phyloP scores from a whole-genome alignment of 2,329 filamentous ascomycete genomes.

The Curvularia sp. region DNA sequence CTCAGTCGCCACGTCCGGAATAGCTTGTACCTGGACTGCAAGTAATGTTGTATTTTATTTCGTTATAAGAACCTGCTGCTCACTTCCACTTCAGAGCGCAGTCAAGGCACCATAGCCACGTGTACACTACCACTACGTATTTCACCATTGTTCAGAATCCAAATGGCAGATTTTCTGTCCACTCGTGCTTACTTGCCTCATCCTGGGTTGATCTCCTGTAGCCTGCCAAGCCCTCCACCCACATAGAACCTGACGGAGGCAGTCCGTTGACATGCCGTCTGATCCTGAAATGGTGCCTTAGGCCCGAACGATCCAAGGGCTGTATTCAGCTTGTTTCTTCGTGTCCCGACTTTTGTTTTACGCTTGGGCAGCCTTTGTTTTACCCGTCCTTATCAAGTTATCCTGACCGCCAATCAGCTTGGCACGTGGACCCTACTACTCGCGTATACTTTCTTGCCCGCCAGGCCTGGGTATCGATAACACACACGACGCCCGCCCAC shows the following conservation, averaged over 20 bases:
- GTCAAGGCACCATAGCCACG: not conserved
- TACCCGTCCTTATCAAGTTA: constrained; percentile 7
- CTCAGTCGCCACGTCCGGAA: not conserved
- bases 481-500: constrained; percentile 20
- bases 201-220: constrained; percentile 24
- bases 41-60: not conserved
- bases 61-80: not conserved
- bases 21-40: constrained; percentile 8
- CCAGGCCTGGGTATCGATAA: constrained; percentile 19
- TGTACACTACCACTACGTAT: not conserved
- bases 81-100: not conserved
- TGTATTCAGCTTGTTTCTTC: not conserved
- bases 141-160: not conserved
- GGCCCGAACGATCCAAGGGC: not conserved
- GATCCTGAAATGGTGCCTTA: not conserved
- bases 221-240: constrained; percentile 21
- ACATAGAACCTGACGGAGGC: constrained; percentile 10
- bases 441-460: constrained; percentile 19
- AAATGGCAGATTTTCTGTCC: constrained; percentile 25
- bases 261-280: not conserved
- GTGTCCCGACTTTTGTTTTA: not conserved
- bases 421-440: constrained; percentile 41
- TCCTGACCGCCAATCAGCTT: constrained; percentile 35
- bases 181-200: not conserved
- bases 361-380: not conserved